phyloP scores from a whole-genome alignment of 2,329 filamentous ascomycete genomes.

The Pyricularia sp. region DNA sequence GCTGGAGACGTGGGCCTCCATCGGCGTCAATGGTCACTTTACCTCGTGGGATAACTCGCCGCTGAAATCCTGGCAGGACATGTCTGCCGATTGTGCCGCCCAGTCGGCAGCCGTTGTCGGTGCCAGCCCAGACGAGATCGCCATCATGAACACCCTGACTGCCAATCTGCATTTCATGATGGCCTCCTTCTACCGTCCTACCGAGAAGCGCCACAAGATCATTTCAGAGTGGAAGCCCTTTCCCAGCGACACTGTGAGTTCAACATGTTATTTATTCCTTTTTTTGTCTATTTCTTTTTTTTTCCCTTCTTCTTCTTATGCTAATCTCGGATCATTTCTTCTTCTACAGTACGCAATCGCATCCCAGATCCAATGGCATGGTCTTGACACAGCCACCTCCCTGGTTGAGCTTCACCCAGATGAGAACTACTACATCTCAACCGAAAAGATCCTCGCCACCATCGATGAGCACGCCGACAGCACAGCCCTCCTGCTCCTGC shows the following conservation, averaged over 20 bases:
- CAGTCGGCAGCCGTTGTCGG: conserved; percentile 68
- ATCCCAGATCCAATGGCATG: conserved; percentile 68
- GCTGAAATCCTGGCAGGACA: conserved; percentile 69
- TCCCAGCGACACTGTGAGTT: conserved; percentile 63
- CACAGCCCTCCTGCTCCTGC: conserved; percentile 69
- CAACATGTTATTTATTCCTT: neutral
- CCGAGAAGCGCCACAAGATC: conserved; percentile 58
- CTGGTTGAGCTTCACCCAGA: conserved; percentile 68
- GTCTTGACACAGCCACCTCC: conserved; percentile 52
- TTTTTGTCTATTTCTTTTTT: neutral
- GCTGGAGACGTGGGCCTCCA: conserved; percentile 73
- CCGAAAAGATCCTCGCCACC: conserved; percentile 58
- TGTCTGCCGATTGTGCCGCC: conserved; percentile 64
- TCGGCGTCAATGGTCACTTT: conserved; percentile 82
- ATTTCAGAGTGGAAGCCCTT: conserved; percentile 88
- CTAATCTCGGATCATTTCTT: neutral
- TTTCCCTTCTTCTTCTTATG: neutral
- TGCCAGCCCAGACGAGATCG: conserved; percentile 56
- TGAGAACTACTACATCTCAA: conserved; percentile 54
- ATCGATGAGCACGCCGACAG: conserved; percentile 68
- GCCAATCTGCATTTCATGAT: conserved; percentile 74
- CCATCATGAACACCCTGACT: conserved; percentile 82
- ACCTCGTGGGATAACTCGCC: conserved; percentile 56
- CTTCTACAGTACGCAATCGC: conserved; percentile 59
- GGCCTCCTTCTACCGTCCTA: conserved; percentile 75